Conservation (phyloP, 306 rosid species). For the Hippophae tibetana region DNA sequence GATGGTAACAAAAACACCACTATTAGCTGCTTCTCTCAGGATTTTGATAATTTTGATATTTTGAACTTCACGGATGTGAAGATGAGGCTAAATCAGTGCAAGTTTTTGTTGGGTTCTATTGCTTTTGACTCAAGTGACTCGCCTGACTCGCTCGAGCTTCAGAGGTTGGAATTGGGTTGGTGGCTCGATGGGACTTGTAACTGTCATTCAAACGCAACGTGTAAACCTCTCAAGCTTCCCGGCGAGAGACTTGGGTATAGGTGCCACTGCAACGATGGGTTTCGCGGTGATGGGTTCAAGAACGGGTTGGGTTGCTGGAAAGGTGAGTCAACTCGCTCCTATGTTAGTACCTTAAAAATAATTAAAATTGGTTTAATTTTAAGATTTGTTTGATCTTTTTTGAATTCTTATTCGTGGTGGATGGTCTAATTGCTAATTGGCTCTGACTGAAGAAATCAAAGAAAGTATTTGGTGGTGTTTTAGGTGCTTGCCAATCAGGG, state of each 20-base stretch:
- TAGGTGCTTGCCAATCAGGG: constrained; percentile 21
- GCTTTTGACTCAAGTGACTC: constrained; percentile 24
- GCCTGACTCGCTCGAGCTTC: constrained; percentile 31
- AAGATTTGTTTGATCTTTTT: neutral
- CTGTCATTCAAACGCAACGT: constrained; percentile 30
- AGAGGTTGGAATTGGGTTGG: constrained; percentile 62
- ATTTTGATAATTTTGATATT: neutral
- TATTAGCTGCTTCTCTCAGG: constrained; percentile 38
- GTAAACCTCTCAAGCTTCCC: neutral
- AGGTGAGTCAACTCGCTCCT: constrained; percentile 42
- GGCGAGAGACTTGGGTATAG: constrained; percentile 23
- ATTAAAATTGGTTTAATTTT: neutral
- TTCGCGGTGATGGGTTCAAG: constrained; percentile 50
- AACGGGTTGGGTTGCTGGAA: constrained; percentile 54
- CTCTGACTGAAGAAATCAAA: constrained; percentile 10
- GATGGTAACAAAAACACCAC: constrained; percentile 11
- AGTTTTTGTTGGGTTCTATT: constrained; percentile 39
- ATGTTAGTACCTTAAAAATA: neutral
- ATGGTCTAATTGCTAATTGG: constrained; percentile 25
- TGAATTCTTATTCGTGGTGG: constrained; percentile 5
- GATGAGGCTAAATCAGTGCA: constrained; percentile 8
- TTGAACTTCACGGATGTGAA: constrained; percentile 4
- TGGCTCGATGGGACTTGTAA: constrained; percentile 36
- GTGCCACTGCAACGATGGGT: constrained; percentile 47
- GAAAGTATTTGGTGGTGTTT: constrained; percentile 10